These are phyloP conservation scores for Aspergillus sp. DNA, from an alignment of 2,329 filamentous ascomycete species.

Conservation along the genomic window DNA sequence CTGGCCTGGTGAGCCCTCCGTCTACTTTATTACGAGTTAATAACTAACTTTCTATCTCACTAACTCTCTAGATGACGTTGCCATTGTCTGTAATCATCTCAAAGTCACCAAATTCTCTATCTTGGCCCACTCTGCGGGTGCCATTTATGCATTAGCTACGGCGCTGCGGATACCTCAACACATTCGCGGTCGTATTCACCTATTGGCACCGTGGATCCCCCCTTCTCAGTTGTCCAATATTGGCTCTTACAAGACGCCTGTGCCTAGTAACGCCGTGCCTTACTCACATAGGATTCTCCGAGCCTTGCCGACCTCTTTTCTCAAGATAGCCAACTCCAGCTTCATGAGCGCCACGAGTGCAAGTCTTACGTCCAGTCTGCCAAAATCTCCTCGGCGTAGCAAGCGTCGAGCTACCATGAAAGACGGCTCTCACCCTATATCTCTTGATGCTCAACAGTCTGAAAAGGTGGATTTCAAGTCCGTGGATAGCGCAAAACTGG, in stretches of 20 bases:
- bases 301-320: slow-evolving; percentile 83
- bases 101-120: slow-evolving; percentile 97
- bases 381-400: slow-evolving; percentile 64
- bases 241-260: slow-evolving; percentile 71
- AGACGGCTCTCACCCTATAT: slow-evolving; percentile 42
- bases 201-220: slow-evolving; percentile 89
- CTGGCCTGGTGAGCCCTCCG: slow-evolving; percentile 76
- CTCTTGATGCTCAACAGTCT: slow-evolving; percentile 57
- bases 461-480: slow-evolving; percentile 25
- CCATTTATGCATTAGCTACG: slow-evolving; percentile 96
- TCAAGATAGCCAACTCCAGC: slow-evolving; percentile 92
- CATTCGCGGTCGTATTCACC: slow-evolving; percentile 89
- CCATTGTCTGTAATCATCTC: slow-evolving; percentile 87
- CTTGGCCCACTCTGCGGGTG: slow-evolving; percentile 91
- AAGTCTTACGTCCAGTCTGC: slow-evolving; percentile 77
- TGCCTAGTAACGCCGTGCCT: slow-evolving; percentile 83
- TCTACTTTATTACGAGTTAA: background rate
- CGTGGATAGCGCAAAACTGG: slow-evolving; percentile 25
- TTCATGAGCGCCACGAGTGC: slow-evolving; percentile 93
- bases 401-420: slow-evolving; percentile 60
- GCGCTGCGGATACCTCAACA: slow-evolving; percentile 95
- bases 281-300: slow-evolving; percentile 90
- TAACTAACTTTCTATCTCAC: slow-evolving; percentile 1
- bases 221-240: slow-evolving; percentile 89
- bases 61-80: slow-evolving; percentile 69